Conservation (phyloP, 2,329 filamentous ascomycete species). For the Canariomyces notabilis region DNA sequence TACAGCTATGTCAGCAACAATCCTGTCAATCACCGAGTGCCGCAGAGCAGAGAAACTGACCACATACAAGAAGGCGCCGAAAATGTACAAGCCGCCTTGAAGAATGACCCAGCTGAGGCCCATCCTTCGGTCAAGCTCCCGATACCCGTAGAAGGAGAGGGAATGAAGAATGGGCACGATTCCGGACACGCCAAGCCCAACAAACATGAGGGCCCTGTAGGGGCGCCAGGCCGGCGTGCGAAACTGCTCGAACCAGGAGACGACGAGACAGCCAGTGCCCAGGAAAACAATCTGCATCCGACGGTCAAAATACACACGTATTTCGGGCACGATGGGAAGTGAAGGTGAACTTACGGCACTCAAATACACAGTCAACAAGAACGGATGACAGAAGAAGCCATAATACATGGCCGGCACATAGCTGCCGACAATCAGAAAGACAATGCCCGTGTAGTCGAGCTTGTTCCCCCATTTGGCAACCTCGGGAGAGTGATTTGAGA, state of each 20-base stretch:
- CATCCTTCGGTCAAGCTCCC: slow-evolving; percentile 64
- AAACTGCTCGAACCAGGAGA: slow-evolving; percentile 77
- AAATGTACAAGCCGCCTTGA: slow-evolving; percentile 78
- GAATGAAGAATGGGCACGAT: slow-evolving; percentile 80
- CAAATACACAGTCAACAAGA: slow-evolving; percentile 67
- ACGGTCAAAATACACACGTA: not conserved
- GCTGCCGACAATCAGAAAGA: slow-evolving; percentile 83
- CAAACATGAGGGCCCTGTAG: slow-evolving; percentile 84
- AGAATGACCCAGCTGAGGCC: slow-evolving; percentile 74
- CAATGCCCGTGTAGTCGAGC: slow-evolving; percentile 91
- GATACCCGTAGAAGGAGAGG: slow-evolving; percentile 59
- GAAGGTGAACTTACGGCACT: slow-evolving; percentile 57
- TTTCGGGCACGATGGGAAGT: not conserved
- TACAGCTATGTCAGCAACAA: slow-evolving; percentile 27
- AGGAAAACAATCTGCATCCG: slow-evolving; percentile 65
- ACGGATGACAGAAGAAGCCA: slow-evolving; percentile 68
- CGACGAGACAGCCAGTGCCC: slow-evolving; percentile 68
- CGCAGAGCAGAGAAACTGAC: slow-evolving; percentile 41
- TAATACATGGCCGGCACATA: slow-evolving; percentile 88
- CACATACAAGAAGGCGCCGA: slow-evolving; percentile 82
- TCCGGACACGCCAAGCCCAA: slow-evolving; percentile 78
- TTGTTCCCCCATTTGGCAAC: slow-evolving; percentile 86
- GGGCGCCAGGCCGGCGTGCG: slow-evolving; percentile 78
- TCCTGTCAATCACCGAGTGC: not conserved
- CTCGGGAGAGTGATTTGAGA: slow-evolving; percentile 74